A percentile compares a stretch with the other conserved stretches of the same genome.
phyloP scores from a whole-genome alignment of 208 protist species.

The Crithidia brevicula region DNA sequence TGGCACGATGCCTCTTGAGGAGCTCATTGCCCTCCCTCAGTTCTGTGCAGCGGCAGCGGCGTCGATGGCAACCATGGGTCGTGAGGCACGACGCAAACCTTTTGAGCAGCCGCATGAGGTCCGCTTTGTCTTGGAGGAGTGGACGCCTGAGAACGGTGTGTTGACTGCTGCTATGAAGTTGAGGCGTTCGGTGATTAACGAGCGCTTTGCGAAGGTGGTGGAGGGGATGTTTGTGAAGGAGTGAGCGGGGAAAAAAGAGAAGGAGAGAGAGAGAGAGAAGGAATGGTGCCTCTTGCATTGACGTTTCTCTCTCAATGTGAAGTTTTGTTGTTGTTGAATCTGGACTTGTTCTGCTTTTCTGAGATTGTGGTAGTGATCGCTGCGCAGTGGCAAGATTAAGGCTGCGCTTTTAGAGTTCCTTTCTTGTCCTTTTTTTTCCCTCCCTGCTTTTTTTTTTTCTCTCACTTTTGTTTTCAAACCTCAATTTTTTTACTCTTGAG shows the following conservation, averaged over 20 bases:
- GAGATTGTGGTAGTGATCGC: neutral
- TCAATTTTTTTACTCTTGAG: neutral
- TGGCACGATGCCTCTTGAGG: neutral
- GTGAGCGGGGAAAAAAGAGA: conserved; percentile 7
- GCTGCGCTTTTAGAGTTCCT: neutral
- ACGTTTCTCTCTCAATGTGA: neutral
- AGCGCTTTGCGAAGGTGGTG: conserved; percentile 59
- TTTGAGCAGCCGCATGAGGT: conserved; percentile 60
- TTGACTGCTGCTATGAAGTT: conserved; percentile 84
- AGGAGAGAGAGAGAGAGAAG: neutral
- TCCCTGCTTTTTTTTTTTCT: neutral
- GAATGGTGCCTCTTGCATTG: neutral
- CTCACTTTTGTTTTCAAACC: neutral
- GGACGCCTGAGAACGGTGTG: conserved; percentile 80
- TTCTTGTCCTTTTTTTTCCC: neutral
- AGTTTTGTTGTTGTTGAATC: neutral
- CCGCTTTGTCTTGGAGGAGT: conserved; percentile 55
- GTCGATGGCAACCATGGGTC: conserved; percentile 28
- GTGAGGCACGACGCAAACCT: conserved; percentile 28
- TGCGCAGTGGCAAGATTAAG: neutral
- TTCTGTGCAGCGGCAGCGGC: conserved; percentile 40
- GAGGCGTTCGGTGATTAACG: conserved; percentile 55
- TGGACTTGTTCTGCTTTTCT: neutral
- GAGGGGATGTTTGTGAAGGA: conserved; percentile 53
- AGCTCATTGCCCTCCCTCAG: conserved; percentile 29